Evolutionary conservation across 1,284 basidiomycete species (phyloP).

Genomic region (Caloboletus firmus): DNA sequence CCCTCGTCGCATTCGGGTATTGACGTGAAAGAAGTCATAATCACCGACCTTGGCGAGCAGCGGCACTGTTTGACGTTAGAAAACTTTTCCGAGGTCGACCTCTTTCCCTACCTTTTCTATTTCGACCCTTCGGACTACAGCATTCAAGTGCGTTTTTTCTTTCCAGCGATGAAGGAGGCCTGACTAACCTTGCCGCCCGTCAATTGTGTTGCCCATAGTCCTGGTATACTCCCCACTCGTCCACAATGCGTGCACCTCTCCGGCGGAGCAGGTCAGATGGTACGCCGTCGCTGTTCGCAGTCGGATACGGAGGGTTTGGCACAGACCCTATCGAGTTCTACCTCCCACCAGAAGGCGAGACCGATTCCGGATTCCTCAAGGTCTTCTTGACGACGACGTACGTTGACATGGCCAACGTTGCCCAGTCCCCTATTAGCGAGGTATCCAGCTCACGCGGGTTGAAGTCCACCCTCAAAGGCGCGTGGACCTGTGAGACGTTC

Average conservation of each 20-base stretch:
- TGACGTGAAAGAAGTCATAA: conserved; percentile 8
- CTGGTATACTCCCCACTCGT: conserved; percentile 18
- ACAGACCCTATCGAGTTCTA: conserved; percentile 25
- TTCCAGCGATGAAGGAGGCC: not conserved
- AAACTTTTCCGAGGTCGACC: conserved; percentile 19
- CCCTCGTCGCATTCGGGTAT: conserved; percentile 3
- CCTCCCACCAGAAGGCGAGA: conserved; percentile 1
- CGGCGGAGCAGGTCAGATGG: not conserved
- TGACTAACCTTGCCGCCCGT: not conserved
- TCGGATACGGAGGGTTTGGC: conserved; percentile 27
- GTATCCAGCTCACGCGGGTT: not conserved
- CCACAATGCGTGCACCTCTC: conserved; percentile 14
- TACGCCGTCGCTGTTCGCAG: conserved; percentile 17
- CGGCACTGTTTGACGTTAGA: conserved; percentile 23
- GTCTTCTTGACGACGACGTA: conserved; percentile 23
- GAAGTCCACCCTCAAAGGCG: not conserved
- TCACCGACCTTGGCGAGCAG: conserved; percentile 11
- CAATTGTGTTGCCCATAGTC: not conserved
- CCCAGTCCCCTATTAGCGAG: conserved; percentile 14
- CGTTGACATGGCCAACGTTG: conserved; percentile 17
- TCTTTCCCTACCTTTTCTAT: conserved; percentile 29
- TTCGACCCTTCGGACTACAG: conserved; percentile 27
- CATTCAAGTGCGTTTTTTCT: conserved; percentile 14
- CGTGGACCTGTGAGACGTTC: conserved; percentile 25
- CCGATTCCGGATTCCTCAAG: conserved; percentile 24